Conservation (phyloP, 768 basidiomycete genomes). For the Hygrophorus pudorinus region DNA sequence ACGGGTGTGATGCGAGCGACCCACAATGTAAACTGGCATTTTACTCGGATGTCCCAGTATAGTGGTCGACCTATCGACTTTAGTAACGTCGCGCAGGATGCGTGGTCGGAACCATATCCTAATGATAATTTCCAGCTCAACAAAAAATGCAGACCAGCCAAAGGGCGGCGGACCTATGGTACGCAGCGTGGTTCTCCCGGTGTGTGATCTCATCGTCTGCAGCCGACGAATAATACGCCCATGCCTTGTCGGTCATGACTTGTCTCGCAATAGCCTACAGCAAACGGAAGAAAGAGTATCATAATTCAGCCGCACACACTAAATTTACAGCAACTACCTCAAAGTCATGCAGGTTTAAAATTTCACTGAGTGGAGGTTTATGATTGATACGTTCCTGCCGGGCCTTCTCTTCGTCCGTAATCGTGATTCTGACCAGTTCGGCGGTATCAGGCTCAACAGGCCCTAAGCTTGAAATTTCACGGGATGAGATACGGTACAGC, state of each 20-base stretch:
- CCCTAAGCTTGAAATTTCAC: conserved; percentile 45
- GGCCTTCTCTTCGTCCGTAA: conserved; percentile 64
- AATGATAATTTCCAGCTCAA: conserved; percentile 1
- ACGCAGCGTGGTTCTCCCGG: conserved; percentile 86
- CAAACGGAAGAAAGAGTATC: not conserved
- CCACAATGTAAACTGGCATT: conserved; percentile 73
- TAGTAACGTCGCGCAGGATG: conserved; percentile 73
- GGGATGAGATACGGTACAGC: not conserved
- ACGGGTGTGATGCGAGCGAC: not conserved
- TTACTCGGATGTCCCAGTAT: conserved; percentile 68
- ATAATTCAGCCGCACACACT: not conserved
- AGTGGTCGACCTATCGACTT: conserved; percentile 77
- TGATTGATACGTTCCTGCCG: conserved; percentile 51
- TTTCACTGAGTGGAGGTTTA: conserved; percentile 65
- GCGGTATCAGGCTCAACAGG: conserved; percentile 61
- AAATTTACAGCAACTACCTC: conserved; percentile 41
- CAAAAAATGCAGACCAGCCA: not conserved
- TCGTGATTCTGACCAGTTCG: conserved; percentile 46
- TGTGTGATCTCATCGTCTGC: conserved; percentile 91
- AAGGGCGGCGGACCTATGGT: conserved; percentile 59
- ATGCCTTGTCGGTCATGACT: conserved; percentile 79
- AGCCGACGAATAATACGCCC: conserved; percentile 97
- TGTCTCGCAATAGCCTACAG: conserved; percentile 80
- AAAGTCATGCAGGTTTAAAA: conserved; percentile 90
- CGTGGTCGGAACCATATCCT: conserved; percentile 90